Evolutionary conservation across 2,329 filamentous ascomycete genomes (phyloP), one percentile per base, ranked within the genome.

Genomic region (Coccinonectria pachysandricola): DNA sequence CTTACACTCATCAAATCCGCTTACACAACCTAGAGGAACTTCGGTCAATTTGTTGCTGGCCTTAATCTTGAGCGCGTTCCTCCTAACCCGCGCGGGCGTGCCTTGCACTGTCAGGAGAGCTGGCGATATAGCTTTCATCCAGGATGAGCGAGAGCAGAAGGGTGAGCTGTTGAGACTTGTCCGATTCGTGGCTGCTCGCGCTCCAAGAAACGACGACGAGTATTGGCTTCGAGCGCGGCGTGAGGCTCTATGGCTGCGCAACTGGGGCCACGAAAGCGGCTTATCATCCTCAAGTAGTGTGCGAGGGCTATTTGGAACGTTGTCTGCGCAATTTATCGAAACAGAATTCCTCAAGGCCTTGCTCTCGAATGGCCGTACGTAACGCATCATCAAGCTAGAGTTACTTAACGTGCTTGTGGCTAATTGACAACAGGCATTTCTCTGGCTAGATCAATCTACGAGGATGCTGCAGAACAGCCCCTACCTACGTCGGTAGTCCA

Each of bases 231-330:
- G 58, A 27, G 65, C 70, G 8, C 66, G 80, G 31, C 67, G 68
- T 21, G 74, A 78, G 41, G 52, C 87, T 7, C 48, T 85, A 4
- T 88, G 82, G 82, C 60, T 88, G 15, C 73, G 75, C 46, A 68
- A 69, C 43, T 87, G 81, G 81, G 76, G 76, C 17, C 62, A 64
- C 13, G 61, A 68, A 3, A 20, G 37, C 3, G 37, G 14, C 15
- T 15, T 26, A 10, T 22, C 15, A 7, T 13, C n/a, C 40, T 46
- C 45, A 12, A 59, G 54, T 14, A 56, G 57, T 19, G 70, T 76
- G 12, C 57, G 72, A 7, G 80, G 81, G 12, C 58, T 79, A 2
- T 65, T 78, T 32, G 72, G 77, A 2, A 67, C 65, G 35, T 57
- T 91, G 4, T 55, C 67, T 9, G 63, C 57, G 28, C 66, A 71